Evolutionary conservation across 495 filamentous ascomycete genomes (phyloP).

Genomic region (Alectoria sarmentosa): DNA sequence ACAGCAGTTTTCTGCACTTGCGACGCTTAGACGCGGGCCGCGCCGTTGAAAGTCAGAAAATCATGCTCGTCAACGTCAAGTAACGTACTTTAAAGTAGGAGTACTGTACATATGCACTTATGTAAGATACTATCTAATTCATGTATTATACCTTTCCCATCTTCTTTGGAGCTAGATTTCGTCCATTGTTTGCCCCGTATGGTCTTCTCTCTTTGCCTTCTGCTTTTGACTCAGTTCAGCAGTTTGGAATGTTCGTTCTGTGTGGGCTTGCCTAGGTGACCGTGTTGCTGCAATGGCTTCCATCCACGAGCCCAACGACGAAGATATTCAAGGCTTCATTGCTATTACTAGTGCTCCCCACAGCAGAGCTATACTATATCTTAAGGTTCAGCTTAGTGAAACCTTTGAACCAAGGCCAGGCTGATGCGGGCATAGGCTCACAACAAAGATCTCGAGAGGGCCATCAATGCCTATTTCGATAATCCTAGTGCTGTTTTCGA

Average conservation of each 20-base stretch:
- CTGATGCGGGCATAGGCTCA: constrained; percentile 36
- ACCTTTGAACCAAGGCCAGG: not conserved
- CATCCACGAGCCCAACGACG: constrained; percentile 37
- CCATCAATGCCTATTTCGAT: constrained; percentile 48
- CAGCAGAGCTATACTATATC: constrained; percentile 40
- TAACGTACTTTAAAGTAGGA: too few species aligned
- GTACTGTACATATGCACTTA: too few species aligned
- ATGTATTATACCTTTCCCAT: not conserved
- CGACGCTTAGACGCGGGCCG: not conserved
- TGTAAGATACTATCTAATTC: too few species aligned
- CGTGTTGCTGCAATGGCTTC: constrained; percentile 2
- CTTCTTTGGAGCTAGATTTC: not conserved
- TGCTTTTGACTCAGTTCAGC: not conserved
- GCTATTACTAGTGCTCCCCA: constrained; percentile 41
- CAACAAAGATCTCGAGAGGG: constrained; percentile 41
- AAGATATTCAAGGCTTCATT: constrained; percentile 41
- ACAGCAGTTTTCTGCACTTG: too few species aligned
- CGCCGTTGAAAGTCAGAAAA: not conserved
- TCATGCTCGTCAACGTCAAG: not conserved
- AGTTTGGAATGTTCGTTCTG: not conserved
- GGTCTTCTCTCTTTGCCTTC: not conserved
- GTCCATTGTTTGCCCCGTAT: not conserved
- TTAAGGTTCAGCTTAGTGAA: constrained; percentile 33
- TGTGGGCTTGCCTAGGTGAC: not conserved
- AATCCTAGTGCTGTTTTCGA: constrained; percentile 40